Percentiles rank a stretch among this genome's conserved stretches.
These are phyloP conservation scores for Dittrichia graveolens DNA, from an alignment of 129 eudicot genomes.

Conservation along the genomic window DNA sequence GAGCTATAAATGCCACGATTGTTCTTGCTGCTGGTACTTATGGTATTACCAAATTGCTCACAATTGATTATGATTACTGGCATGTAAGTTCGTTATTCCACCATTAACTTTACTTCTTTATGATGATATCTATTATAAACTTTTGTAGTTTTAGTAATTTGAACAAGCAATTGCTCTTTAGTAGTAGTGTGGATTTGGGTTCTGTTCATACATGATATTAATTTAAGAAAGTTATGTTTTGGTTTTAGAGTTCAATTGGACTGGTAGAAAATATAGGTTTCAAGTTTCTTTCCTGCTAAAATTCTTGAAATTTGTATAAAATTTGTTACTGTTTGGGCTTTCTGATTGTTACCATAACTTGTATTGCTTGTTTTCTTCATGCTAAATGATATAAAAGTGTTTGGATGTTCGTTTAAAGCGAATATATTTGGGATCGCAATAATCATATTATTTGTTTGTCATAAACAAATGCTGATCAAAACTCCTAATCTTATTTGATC, in stretches of 20 bases:
- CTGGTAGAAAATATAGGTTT: background rate
- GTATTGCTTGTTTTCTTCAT: constrained; percentile 7
- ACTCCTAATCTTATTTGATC: too few relatives aligned
- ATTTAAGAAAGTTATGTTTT: constrained; percentile 1
- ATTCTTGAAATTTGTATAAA: background rate
- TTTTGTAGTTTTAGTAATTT: background rate
- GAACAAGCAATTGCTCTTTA: background rate
- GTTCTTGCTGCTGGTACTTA: constrained; percentile 87
- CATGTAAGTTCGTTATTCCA: constrained; percentile 63
- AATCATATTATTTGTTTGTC: too few relatives aligned
- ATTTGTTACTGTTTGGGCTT: background rate
- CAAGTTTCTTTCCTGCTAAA: background rate
- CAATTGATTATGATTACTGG: constrained; percentile 96
- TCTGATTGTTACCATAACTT: background rate
- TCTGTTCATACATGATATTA: background rate
- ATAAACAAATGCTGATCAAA: too few relatives aligned
- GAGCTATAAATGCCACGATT: constrained; percentile 82
- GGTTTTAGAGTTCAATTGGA: background rate
- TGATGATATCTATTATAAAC: background rate
- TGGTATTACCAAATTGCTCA: constrained; percentile 89
- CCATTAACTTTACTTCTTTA: background rate
- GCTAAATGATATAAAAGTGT: background rate
- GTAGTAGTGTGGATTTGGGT: constrained; percentile 1
- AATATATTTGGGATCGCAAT: too few relatives aligned
- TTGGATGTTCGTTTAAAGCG: background rate